These are phyloP conservation scores for Lactarius psammicola DNA, from an alignment of 768 basidiomycete species.

Conservation along the genomic window DNA sequence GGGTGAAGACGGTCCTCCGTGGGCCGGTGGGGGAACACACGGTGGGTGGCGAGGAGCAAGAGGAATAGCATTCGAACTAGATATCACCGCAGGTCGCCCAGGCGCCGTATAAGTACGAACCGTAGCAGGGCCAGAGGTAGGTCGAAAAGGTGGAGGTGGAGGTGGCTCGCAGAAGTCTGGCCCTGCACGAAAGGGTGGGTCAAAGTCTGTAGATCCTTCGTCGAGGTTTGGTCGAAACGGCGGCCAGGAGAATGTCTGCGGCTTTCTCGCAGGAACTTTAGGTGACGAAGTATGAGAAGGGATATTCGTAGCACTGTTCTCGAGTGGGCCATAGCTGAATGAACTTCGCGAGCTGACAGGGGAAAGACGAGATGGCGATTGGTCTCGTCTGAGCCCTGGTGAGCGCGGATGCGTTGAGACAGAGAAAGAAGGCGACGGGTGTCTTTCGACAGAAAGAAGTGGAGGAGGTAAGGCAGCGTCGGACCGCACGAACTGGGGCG, in stretches of 20 bases:
- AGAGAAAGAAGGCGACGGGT: constrained; percentile 19
- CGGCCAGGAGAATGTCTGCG: constrained; percentile 22
- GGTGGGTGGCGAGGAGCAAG: constrained; percentile 16
- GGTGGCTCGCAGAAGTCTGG: constrained; percentile 18
- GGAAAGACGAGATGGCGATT: constrained; percentile 19
- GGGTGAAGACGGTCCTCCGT: constrained; percentile 12
- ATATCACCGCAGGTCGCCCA: constrained; percentile 5
- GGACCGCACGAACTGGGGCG: not conserved
- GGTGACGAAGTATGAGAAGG: constrained; percentile 22
- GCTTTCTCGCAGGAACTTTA: constrained; percentile 8
- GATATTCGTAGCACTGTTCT: constrained; percentile 14
- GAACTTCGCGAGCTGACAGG: constrained; percentile 20
- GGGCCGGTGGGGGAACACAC: not conserved
- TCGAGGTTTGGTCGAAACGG: constrained; percentile 20
- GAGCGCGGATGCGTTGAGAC: constrained; percentile 3
- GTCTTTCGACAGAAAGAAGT: not conserved
- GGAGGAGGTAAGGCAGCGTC: not conserved
- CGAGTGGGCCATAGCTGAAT: constrained; percentile 16
- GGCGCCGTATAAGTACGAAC: not conserved
- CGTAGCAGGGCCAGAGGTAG: constrained; percentile 6
- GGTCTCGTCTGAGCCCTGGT: constrained; percentile 13
- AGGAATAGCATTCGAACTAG: constrained; percentile 15
- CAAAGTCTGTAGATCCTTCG: constrained; percentile 15
- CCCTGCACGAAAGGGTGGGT: constrained; percentile 26
- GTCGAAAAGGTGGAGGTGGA: constrained; percentile 15